Conservation (phyloP, 1,139 yeast genomes). For the Kurtzmaniella quercitrusa region DNA sequence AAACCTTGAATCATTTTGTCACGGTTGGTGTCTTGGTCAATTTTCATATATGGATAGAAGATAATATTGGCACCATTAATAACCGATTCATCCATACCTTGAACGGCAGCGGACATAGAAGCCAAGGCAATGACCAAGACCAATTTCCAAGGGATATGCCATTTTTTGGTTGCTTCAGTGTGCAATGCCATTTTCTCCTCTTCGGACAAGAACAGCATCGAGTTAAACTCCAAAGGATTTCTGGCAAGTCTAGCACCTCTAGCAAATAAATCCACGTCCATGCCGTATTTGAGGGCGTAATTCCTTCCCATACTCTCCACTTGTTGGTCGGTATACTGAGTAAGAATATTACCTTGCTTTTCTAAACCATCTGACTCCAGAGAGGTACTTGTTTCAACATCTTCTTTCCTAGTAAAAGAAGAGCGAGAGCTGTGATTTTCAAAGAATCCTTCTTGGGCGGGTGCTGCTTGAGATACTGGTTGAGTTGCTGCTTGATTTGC, state of each 20-base stretch:
- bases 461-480: not conserved
- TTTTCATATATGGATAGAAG: constrained; percentile 55
- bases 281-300: constrained; percentile 57
- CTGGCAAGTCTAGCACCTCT: constrained; percentile 77
- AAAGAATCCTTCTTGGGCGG: constrained; percentile 12
- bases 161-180: constrained; percentile 56
- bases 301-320: constrained; percentile 68
- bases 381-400: constrained; percentile 4
- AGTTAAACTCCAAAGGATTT: constrained; percentile 53
- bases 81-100: constrained; percentile 91
- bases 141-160: constrained; percentile 61
- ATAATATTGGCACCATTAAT: constrained; percentile 78
- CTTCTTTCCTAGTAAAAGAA: constrained; percentile 6
- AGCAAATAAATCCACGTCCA: constrained; percentile 65
- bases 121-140: constrained; percentile 66
- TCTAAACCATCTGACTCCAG: constrained; percentile 5
- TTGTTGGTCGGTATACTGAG: constrained; percentile 60
- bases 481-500: no score
- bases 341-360: constrained; percentile 51
- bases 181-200: constrained; percentile 57
- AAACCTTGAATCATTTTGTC: constrained; percentile 70
- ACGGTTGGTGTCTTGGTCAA: constrained; percentile 42
- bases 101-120: constrained; percentile 87
- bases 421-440: constrained; percentile 11
- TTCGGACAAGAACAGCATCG: constrained; percentile 52